Conservation (phyloP, 2,329 filamentous ascomycete species). For the Hymenoscyphus occultus region DNA sequence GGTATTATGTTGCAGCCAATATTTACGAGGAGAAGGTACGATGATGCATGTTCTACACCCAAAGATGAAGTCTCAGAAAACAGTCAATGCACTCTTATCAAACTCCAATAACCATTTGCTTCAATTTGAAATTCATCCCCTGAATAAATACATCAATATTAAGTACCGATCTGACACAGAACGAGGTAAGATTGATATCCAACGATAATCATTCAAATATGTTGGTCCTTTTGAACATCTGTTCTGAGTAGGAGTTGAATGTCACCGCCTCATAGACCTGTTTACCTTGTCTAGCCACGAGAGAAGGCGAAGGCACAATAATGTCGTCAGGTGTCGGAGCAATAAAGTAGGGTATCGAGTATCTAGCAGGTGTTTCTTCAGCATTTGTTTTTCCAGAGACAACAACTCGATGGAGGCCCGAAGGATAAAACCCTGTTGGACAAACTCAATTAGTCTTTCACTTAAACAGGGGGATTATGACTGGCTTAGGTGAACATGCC, state of each 20-base stretch:
- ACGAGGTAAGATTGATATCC: too few species aligned
- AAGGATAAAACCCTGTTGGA: conserved; percentile 1
- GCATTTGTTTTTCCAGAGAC: background rate
- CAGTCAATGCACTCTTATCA: too few species aligned
- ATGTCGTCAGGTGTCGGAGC: background rate
- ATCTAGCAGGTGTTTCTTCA: background rate
- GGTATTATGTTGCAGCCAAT: too few species aligned
- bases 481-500: background rate
- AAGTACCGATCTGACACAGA: too few species aligned
- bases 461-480: background rate
- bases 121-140: too few species aligned
- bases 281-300: conserved; percentile 2
- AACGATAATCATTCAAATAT: background rate
- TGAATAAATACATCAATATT: too few species aligned
- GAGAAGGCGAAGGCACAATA: conserved; percentile 4
- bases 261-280: conserved; percentile 1
- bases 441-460: background rate
- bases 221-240: background rate
- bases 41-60: too few species aligned
- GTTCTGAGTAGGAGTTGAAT: background rate
- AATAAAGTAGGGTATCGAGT: conserved; percentile 7
- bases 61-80: too few species aligned
- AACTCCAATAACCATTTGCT: too few species aligned
- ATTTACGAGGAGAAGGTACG: too few species aligned
- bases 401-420: conserved; percentile 6